phyloP scores from a whole-genome alignment of 1,284 basidiomycete species.

The Heterobasidion parviporum region DNA sequence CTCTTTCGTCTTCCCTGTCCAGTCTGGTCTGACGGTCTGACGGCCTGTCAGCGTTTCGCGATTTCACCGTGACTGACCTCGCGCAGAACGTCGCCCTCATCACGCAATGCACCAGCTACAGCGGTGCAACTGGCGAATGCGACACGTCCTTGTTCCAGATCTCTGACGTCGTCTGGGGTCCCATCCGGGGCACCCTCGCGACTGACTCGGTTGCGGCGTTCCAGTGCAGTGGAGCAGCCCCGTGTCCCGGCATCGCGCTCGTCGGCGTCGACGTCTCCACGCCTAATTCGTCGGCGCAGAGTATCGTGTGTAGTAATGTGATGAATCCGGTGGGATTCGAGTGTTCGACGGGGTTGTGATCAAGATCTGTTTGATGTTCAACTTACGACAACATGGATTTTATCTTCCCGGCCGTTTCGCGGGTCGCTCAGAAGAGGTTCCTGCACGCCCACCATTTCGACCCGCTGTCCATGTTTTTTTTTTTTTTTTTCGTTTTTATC shows the following conservation, averaged over 20 bases:
- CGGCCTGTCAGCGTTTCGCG: constrained; percentile 8
- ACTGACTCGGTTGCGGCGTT: constrained; percentile 18
- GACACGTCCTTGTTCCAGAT: constrained; percentile 26
- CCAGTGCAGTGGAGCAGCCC: constrained; percentile 23
- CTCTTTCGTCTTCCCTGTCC: too few species aligned
- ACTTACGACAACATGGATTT: too few species aligned
- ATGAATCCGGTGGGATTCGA: constrained; percentile 19
- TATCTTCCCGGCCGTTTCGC: too few species aligned
- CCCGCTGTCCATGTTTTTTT: too few species aligned
- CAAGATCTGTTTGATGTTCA: too few species aligned
- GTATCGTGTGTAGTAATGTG: constrained; percentile 19
- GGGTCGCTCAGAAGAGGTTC: too few species aligned
- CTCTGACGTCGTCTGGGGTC: constrained; percentile 24
- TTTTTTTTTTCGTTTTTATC: too few species aligned
- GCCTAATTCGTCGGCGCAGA: constrained; percentile 9
- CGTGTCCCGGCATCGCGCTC: constrained; percentile 19
- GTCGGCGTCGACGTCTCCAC: constrained; percentile 16
- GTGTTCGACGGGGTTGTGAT: constrained; percentile 12
- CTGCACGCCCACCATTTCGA: too few species aligned
- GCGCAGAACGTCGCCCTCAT: constrained; percentile 18
- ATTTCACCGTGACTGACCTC: constrained; percentile 20
- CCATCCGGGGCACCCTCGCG: constrained; percentile 16
- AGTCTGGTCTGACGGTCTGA: too few species aligned
- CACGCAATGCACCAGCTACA: constrained; percentile 25
- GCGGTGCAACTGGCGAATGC: constrained; percentile 22